Evolutionary conservation across 768 basidiomycete species (phyloP).

Genomic region (Lactifluus pinguis): DNA sequence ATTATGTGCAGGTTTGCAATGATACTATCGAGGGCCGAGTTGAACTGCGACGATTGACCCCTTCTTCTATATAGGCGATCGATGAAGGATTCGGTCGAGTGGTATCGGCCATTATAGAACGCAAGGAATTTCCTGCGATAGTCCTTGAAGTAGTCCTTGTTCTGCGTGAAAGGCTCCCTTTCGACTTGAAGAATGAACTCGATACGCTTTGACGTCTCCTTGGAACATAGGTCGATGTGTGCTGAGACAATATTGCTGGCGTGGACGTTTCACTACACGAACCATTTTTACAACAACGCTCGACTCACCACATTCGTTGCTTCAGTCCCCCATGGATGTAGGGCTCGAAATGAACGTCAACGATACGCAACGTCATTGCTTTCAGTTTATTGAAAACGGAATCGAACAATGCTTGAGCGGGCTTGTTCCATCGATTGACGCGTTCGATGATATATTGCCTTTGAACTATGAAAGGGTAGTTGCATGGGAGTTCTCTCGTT

Average conservation of each 20-base stretch:
- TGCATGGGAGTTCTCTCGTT: constrained; percentile 61
- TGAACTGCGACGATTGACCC: not conserved
- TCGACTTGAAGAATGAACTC: not conserved
- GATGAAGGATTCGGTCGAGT: not conserved
- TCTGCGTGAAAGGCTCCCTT: not conserved
- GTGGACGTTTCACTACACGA: not conserved
- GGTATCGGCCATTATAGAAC: not conserved
- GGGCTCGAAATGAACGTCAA: constrained; percentile 39
- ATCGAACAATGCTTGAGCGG: constrained; percentile 39
- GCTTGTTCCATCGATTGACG: constrained; percentile 41
- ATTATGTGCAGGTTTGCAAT: constrained; percentile 25
- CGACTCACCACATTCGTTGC: constrained; percentile 38
- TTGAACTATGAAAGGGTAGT: constrained; percentile 57
- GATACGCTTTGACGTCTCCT: not conserved
- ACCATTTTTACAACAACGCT: not conserved
- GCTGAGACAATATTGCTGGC: not conserved
- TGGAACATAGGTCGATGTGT: not conserved
- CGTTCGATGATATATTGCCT: constrained; percentile 38
- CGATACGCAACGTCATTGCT: constrained; percentile 33
- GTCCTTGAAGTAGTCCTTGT: not conserved
- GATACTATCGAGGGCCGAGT: not conserved
- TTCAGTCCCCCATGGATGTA: constrained; percentile 47
- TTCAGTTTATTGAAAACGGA: constrained; percentile 31
- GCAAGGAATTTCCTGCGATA: constrained; percentile 3
- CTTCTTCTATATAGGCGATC: not conserved